These are phyloP conservation scores for Fusarium praegraminearum DNA, from an alignment of 2,329 filamentous ascomycete species.

Conservation along the genomic window DNA sequence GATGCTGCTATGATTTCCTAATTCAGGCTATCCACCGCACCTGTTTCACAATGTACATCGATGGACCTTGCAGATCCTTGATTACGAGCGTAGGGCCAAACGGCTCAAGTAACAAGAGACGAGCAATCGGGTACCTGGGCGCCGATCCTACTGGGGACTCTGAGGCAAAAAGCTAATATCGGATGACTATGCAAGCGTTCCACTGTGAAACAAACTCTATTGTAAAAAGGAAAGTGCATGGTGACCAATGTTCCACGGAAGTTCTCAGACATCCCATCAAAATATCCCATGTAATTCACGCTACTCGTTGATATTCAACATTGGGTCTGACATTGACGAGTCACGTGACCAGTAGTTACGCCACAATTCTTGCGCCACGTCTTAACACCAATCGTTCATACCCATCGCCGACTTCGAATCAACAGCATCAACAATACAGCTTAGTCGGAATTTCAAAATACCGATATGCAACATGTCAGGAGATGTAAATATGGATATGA, in stretches of 20 bases:
- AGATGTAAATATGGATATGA: background rate
- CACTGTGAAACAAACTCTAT: background rate
- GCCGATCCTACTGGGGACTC: background rate
- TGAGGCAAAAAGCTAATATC: background rate
- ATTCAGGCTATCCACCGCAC: background rate
- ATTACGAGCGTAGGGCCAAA: background rate
- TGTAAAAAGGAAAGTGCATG: background rate
- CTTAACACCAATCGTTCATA: background rate
- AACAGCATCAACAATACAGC: background rate
- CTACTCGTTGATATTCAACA: background rate
- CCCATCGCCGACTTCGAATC: background rate
- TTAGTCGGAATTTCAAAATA: background rate
- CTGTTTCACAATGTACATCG: background rate
- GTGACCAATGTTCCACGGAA: background rate
- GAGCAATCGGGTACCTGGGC: background rate
- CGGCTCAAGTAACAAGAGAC: background rate
- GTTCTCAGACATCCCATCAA: background rate
- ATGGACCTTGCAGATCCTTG: background rate
- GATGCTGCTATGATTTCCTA: background rate
- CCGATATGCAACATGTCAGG: conserved; percentile 1
- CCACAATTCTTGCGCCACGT: conserved; percentile 11
- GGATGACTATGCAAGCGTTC: background rate
- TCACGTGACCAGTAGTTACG: background rate
- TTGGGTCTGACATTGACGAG: background rate
- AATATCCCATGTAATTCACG: background rate